phyloP scores from a whole-genome alignment of 2,329 filamentous ascomycete species.

The Penicillium sp. region DNA sequence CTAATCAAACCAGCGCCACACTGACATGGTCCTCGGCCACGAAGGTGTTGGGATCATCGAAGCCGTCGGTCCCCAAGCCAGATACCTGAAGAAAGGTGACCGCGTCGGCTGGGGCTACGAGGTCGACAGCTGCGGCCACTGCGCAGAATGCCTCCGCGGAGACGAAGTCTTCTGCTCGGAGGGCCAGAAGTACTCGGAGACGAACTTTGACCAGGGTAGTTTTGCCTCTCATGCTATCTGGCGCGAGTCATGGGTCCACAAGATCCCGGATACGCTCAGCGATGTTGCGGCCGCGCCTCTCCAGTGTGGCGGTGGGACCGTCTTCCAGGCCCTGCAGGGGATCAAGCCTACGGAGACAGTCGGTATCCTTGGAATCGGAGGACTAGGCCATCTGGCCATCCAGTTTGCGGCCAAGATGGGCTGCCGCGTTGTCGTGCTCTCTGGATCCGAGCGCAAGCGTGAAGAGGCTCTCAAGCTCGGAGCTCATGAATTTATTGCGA shows the following conservation, averaged over 20 bases:
- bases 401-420: slow-evolving; percentile 72
- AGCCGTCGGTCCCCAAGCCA: slow-evolving; percentile 52
- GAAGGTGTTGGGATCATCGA: slow-evolving; percentile 61
- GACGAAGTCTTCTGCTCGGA: slow-evolving; percentile 32
- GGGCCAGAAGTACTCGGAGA: slow-evolving; percentile 38
- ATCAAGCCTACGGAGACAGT: slow-evolving; percentile 72
- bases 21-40: slow-evolving; percentile 51
- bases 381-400: slow-evolving; percentile 73
- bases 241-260: slow-evolving; percentile 43
- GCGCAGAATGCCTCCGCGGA: slow-evolving; percentile 29
- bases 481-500: slow-evolving; percentile 65
- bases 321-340: slow-evolving; percentile 60
- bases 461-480: slow-evolving; percentile 52
- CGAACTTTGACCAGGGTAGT: slow-evolving; percentile 42
- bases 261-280: slow-evolving; percentile 34
- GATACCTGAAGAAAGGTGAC: slow-evolving; percentile 52
- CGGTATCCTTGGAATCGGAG: slow-evolving; percentile 72
- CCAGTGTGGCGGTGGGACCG: slow-evolving; percentile 46
- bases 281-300: slow-evolving; percentile 37
- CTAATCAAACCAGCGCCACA: background rate
- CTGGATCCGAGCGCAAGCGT: slow-evolving; percentile 33
- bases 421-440: slow-evolving; percentile 56
- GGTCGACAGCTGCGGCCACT: slow-evolving; percentile 40
- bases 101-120: slow-evolving; percentile 45
- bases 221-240: slow-evolving; percentile 43